Conservation (phyloP, 352 stramenopile genomes). For the Thraustochytrium striatum region DNA sequence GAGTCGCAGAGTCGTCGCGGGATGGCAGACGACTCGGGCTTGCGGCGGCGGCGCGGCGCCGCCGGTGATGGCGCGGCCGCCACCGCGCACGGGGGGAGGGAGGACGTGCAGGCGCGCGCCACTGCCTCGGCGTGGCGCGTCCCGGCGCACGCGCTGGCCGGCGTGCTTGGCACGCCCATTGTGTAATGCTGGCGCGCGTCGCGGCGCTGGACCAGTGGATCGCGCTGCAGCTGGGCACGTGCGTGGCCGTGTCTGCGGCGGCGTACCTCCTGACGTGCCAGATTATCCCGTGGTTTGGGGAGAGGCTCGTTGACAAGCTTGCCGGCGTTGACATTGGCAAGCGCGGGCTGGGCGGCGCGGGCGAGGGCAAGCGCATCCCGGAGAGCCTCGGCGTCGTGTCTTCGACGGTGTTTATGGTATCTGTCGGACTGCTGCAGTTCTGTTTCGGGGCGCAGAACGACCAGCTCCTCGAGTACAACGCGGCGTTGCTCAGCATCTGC, state of each 20-base stretch:
- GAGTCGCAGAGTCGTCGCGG: no score
- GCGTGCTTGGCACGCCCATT: no score
- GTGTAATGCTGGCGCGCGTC: background rate
- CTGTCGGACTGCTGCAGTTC: constrained; percentile 26
- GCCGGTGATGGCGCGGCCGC: no score
- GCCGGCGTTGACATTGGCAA: constrained; percentile 51
- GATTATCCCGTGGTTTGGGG: constrained; percentile 37
- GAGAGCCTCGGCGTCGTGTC: constrained; percentile 46
- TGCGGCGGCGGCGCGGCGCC: no score
- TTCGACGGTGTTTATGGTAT: constrained; percentile 43
- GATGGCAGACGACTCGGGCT: no score
- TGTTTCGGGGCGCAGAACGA: constrained; percentile 11
- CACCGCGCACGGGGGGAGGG: background rate
- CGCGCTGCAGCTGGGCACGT: constrained; percentile 11
- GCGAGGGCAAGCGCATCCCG: constrained; percentile 30
- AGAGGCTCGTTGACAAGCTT: constrained; percentile 43
- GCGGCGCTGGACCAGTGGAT: background rate
- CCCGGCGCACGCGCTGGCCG: background rate
- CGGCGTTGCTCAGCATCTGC: constrained; percentile 63
- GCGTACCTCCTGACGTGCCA: constrained; percentile 41
- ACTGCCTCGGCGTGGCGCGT: background rate
- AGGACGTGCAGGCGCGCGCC: constrained; percentile 28
- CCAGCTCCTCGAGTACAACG: constrained; percentile 60
- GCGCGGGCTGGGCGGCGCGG: constrained; percentile 17
- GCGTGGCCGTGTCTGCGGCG: background rate